These are phyloP conservation scores for Euptelea pleiosperma DNA, from an alignment of 164 flowering plant species.

Conservation along the genomic window DNA sequence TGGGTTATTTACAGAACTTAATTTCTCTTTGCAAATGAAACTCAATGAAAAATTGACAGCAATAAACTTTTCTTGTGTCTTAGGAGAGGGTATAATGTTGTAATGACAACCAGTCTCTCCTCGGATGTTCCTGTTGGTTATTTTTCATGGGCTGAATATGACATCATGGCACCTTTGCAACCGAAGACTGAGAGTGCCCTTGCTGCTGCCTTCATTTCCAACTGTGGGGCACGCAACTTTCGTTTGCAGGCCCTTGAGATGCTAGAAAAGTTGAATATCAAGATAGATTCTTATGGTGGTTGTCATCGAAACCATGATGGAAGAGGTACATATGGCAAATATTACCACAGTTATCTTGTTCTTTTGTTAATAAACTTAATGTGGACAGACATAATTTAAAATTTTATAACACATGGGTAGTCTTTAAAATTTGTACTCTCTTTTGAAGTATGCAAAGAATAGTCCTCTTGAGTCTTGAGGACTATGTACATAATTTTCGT, in stretches of 20 bases:
- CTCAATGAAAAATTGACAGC: not conserved
- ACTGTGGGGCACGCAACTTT: slow-evolving; percentile 87
- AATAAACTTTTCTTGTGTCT: slow-evolving; percentile 9
- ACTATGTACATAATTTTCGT: no score
- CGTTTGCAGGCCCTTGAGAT: slow-evolving; percentile 85
- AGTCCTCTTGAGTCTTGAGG: no score
- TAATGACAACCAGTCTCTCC: slow-evolving; percentile 98
- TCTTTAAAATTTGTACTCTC: no score
- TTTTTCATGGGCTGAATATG: slow-evolving; percentile 98
- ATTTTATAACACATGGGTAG: no score
- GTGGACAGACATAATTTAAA: no score
- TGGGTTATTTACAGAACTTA: not conserved
- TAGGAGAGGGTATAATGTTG: slow-evolving; percentile 70
- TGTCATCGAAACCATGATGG: slow-evolving; percentile 92
- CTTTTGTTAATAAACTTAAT: not conserved
- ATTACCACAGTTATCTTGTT: not conserved
- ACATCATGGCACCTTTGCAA: slow-evolving; percentile 88
- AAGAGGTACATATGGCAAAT: slow-evolving; percentile 38
- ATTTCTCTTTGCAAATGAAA: not conserved
- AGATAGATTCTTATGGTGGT: slow-evolving; percentile 89
- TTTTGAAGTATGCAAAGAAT: no score
- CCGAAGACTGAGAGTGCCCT: slow-evolving; percentile 83
- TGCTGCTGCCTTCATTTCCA: slow-evolving; percentile 98
- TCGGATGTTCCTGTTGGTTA: slow-evolving; percentile 99
- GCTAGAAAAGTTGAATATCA: slow-evolving; percentile 56